Evolutionary conservation across 768 basidiomycete species (phyloP).

Genomic region (Agrocybe chaxingu): DNA sequence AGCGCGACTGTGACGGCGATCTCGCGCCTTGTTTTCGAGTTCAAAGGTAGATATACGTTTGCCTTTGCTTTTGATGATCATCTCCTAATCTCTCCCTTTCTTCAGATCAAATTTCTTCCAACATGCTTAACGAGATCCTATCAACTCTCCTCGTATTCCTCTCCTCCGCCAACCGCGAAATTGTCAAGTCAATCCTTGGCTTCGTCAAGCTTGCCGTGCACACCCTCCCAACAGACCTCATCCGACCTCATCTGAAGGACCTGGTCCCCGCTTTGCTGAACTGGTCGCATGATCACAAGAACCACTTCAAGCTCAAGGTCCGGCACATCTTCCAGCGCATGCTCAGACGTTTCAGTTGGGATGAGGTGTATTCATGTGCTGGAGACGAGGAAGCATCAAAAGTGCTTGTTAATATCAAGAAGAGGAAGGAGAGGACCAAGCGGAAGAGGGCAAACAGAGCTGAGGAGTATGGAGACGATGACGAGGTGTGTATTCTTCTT

Average conservation of each 20-base stretch:
- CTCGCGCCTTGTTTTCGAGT: slow-evolving; percentile 92
- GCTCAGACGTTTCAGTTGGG: slow-evolving; percentile 86
- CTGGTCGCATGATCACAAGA: slow-evolving; percentile 98
- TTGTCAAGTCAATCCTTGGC: slow-evolving; percentile 94
- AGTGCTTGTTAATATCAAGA: slow-evolving; percentile 91
- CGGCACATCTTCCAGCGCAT: slow-evolving; percentile 96
- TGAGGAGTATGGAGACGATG: slow-evolving; percentile 58
- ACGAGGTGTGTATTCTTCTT: slow-evolving; percentile 23
- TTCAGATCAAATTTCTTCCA: slow-evolving; percentile 62
- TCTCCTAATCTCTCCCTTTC: not conserved
- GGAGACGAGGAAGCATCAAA: slow-evolving; percentile 82
- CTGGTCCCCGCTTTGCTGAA: slow-evolving; percentile 82
- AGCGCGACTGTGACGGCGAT: slow-evolving; percentile 95
- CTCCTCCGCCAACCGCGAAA: slow-evolving; percentile 92
- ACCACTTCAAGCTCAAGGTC: slow-evolving; percentile 97
- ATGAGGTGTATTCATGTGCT: slow-evolving; percentile 72
- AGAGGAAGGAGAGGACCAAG: slow-evolving; percentile 91
- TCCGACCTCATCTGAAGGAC: slow-evolving; percentile 72
- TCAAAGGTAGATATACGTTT: slow-evolving; percentile 64
- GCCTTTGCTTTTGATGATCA: not conserved
- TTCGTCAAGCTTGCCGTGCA: slow-evolving; percentile 93
- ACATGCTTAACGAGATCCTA: slow-evolving; percentile 81
- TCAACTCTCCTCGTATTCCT: slow-evolving; percentile 88
- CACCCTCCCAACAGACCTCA: slow-evolving; percentile 65
- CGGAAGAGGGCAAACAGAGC: slow-evolving; percentile 69